These are phyloP conservation scores for Coemansia sp. DNA, from an alignment of 192 early-diverging fungal species.

Conservation along the genomic window DNA sequence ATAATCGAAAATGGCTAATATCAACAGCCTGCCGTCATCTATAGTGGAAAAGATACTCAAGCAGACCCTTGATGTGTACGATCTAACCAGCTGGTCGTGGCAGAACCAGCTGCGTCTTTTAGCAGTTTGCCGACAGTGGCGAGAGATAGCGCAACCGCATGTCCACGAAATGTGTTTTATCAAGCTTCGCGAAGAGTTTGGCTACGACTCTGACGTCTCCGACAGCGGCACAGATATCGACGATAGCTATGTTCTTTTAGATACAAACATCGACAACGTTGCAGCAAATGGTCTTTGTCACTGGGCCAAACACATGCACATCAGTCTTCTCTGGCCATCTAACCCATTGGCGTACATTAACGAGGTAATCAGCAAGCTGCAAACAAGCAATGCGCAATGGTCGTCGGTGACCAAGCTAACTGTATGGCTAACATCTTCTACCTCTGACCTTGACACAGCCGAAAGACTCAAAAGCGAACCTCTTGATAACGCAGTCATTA, in stretches of 20 bases:
- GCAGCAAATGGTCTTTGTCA: neutral
- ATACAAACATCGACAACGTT: neutral
- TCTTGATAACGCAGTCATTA: neutral
- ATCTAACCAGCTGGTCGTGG: slow-evolving; percentile 2
- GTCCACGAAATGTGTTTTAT: neutral
- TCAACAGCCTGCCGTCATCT: neutral
- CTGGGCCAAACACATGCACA: slow-evolving; percentile 49
- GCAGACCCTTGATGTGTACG: neutral
- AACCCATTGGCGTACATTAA: neutral
- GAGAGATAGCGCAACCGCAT: neutral
- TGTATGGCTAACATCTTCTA: neutral
- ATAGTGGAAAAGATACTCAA: slow-evolving; percentile 2
- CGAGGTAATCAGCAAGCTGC: neutral
- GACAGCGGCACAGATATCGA: neutral
- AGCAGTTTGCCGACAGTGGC: slow-evolving; percentile 5
- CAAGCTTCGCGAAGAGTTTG: slow-evolving; percentile 1
- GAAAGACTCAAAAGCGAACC: neutral
- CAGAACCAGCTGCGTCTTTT: neutral
- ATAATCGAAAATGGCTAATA: neutral
- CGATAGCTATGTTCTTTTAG: neutral
- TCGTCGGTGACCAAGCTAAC: neutral
- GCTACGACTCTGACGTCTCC: slow-evolving; percentile 5
- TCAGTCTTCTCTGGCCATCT: slow-evolving; percentile 57
- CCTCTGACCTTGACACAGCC: neutral
- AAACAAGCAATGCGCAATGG: neutral